These are phyloP conservation scores for Phoma sp. DNA, from an alignment of 2,329 filamentous ascomycete species.

Conservation along the genomic window DNA sequence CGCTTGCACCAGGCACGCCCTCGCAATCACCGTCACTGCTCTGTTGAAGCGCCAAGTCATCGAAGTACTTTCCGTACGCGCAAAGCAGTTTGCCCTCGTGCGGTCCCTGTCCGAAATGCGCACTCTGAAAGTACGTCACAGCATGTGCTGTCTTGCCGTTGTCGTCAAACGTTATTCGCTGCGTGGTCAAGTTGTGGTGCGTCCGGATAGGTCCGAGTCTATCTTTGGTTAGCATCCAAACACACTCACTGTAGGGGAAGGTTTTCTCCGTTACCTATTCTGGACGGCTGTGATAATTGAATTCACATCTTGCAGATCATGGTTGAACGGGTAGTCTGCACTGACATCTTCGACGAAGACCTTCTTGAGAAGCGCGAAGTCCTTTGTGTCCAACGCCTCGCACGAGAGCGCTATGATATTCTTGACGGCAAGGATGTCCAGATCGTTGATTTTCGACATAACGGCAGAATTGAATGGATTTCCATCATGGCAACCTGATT, in stretches of 20 bases:
- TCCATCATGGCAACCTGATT: neutral
- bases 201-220: slow-evolving; percentile 50
- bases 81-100: slow-evolving; percentile 50
- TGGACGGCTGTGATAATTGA: slow-evolving; percentile 42
- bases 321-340: slow-evolving; percentile 50
- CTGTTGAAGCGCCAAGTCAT: slow-evolving; percentile 42
- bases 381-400: slow-evolving; percentile 52
- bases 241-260: too few relatives aligned
- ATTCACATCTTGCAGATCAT: slow-evolving; percentile 42
- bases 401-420: slow-evolving; percentile 53
- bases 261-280: slow-evolving; percentile 33
- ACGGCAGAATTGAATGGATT: neutral
- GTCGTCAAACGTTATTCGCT: slow-evolving; percentile 43
- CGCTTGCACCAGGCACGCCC: slow-evolving; percentile 46
- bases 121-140: slow-evolving; percentile 51
- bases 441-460: slow-evolving; percentile 29
- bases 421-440: slow-evolving; percentile 47
- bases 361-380: slow-evolving; percentile 45
- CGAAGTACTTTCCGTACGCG: slow-evolving; percentile 52
- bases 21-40: slow-evolving; percentile 30
- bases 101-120: slow-evolving; percentile 52
- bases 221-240: neutral
- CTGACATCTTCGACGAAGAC: slow-evolving; percentile 51
- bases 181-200: slow-evolving; percentile 53
- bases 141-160: slow-evolving; percentile 42